Base-by-base conservation (phyloP, 305 asterid genomes). In the Solanum chacoense region DNA sequence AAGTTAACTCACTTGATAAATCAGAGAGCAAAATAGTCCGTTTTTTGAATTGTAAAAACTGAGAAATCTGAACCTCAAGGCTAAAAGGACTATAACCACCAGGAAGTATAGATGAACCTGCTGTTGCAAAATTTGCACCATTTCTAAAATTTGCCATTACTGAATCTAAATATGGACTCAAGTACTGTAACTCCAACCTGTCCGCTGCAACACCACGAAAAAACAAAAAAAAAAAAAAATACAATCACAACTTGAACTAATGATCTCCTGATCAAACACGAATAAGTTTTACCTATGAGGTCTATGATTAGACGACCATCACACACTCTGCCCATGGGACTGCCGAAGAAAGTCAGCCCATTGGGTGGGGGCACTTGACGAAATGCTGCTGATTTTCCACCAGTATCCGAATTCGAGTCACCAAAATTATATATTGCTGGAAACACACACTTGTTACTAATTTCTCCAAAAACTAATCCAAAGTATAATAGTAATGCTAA, bases 31-130 rank as follows among this genome's bases (percentile, higher is more conserved):
- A 84, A 9, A 73, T 31, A 36, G 90, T 89, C 59, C 90, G 88
- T 32, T 83, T 87, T 87, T 91, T 91, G 88, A 91, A 91, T 85
- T 89, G 92, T 14, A 89, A 29, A 85, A 91, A 91, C 63, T 91
- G 92, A 55, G 88, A 87, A 78, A 89, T 89, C 36, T 91, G 92
- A 85, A 89, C 18, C 8, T 67, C 89, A 31, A 91, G 88, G 77
- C 74, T 83, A 75, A 91, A 91, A 6, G 92, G 92, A 88, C 92
- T 91, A 67, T 89, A 91, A 29, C 92, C 91, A 22, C 90, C 90
- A 11, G 89, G 91, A 29, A 85, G 86, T 59, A 91, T 89, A 11
- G 91, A 88, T 32, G 92, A 88, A n/a, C 92, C 92, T 16, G 88
- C 90, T 0, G 78, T 89, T 14, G 90, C 92, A 34, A 91, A 91